Evolutionary conservation across 2,329 filamentous ascomycete genomes (phyloP).

Genomic region (Nakataea oryzae): DNA sequence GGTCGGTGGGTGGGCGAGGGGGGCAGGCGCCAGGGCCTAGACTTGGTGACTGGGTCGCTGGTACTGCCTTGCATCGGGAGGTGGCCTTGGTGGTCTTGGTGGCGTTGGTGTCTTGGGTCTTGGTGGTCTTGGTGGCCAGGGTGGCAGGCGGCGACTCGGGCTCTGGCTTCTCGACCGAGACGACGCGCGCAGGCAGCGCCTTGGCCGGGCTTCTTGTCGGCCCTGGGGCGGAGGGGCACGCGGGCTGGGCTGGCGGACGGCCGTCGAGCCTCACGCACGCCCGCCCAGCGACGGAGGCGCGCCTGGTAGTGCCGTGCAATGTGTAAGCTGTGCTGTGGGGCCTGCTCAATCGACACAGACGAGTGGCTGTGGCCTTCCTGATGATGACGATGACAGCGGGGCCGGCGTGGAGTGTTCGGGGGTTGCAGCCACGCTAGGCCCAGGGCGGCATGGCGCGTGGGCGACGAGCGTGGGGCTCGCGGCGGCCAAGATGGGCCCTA

Average conservation of each 20-base stretch:
- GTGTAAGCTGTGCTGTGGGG: not conserved
- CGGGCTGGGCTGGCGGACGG: no score
- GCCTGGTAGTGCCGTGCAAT: not conserved
- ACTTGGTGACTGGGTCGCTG: not conserved
- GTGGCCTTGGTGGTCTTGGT: no score
- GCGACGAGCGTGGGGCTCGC: not conserved
- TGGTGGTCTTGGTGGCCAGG: no score
- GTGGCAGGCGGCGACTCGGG: no score
- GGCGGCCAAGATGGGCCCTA: not conserved
- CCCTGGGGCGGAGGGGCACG: no score
- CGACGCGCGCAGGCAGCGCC: no score
- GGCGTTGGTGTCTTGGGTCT: no score
- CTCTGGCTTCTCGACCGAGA: no score
- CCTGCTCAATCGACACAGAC: not conserved
- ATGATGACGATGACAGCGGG: not conserved
- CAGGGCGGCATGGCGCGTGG: not conserved
- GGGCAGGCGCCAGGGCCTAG: no score
- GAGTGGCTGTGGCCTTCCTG: not conserved
- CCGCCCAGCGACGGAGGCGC: not conserved
- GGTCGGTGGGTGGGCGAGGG: not conserved
- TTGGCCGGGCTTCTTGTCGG: no score
- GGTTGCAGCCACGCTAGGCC: not conserved
- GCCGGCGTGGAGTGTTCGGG: not conserved
- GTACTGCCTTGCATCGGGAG: not conserved
- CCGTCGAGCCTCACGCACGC: not conserved